phyloP scores from a whole-genome alignment of 768 basidiomycete species.

The Pleurotus cornucopiae region DNA sequence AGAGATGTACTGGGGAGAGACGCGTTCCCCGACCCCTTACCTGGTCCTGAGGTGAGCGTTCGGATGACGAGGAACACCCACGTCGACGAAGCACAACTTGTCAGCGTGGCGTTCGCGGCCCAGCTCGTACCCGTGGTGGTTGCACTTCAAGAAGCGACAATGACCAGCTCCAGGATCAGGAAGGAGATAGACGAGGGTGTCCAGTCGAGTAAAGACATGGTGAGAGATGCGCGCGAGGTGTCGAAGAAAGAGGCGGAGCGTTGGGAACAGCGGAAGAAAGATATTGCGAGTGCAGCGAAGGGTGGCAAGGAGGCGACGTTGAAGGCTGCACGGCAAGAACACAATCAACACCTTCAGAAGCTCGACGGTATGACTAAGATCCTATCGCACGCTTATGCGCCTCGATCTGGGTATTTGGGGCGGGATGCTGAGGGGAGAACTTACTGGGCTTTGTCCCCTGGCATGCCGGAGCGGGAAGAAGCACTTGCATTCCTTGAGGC shows the following conservation, averaged over 20 bases:
- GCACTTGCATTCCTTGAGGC: constrained; percentile 30
- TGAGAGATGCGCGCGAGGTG: constrained; percentile 48
- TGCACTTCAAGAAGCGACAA: constrained; percentile 49
- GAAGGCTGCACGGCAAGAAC: neutral
- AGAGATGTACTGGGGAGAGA: constrained; percentile 27
- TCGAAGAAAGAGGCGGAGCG: constrained; percentile 53
- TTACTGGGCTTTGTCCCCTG: constrained; percentile 67
- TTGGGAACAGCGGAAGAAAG: constrained; percentile 45
- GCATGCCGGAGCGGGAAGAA: constrained; percentile 52
- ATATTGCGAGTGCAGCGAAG: constrained; percentile 21
- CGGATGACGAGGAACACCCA: constrained; percentile 26
- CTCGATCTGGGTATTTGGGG: constrained; percentile 57
- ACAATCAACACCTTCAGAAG: constrained; percentile 38
- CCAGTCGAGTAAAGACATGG: constrained; percentile 50
- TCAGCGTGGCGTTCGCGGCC: constrained; percentile 36
- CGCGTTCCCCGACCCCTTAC: constrained; percentile 47
- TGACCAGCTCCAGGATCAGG: constrained; percentile 43
- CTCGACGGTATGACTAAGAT: constrained; percentile 58
- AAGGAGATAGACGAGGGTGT: constrained; percentile 59
- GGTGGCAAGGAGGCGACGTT: constrained; percentile 14
- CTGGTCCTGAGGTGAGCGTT: constrained; percentile 40
- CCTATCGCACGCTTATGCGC: constrained; percentile 35
- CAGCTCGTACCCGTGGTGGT: constrained; percentile 68
- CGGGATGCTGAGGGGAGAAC: constrained; percentile 59
- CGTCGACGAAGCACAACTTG: constrained; percentile 15